These are phyloP conservation scores for Westerdykella ornata DNA, from an alignment of 2,329 filamentous ascomycete genomes.

Conservation along the genomic window DNA sequence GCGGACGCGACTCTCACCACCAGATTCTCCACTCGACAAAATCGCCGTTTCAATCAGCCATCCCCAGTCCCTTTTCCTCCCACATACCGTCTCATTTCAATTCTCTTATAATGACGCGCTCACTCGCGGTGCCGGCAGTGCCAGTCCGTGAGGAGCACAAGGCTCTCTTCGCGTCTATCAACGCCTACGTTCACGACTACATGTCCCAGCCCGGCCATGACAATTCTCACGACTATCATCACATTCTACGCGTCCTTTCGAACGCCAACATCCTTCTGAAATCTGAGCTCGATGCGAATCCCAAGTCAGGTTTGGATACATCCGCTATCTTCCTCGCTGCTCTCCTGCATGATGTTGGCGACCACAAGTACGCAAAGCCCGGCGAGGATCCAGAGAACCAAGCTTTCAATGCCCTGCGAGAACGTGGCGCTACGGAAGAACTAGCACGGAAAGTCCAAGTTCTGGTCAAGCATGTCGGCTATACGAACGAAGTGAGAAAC, in stretches of 20 bases:
- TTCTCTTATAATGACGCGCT: conserved; percentile 11
- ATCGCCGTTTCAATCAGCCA: neutral
- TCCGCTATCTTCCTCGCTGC: conserved; percentile 61
- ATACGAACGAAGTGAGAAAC: conserved; percentile 64
- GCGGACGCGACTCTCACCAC: neutral
- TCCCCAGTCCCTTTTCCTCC: neutral
- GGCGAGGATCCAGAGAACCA: conserved; percentile 53
- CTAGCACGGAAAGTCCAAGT: conserved; percentile 63
- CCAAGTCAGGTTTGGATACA: conserved; percentile 41
- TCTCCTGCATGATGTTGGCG: conserved; percentile 68
- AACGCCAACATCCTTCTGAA: conserved; percentile 61
- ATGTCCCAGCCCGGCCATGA: conserved; percentile 47
- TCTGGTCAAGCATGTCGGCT: conserved; percentile 72
- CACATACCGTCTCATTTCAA: neutral
- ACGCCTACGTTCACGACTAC: conserved; percentile 29
- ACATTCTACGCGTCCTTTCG: conserved; percentile 73
- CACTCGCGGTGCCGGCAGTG: conserved; percentile 19
- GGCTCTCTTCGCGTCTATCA: conserved; percentile 25
- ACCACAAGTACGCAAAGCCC: conserved; percentile 64
- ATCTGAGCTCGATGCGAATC: conserved; percentile 39
- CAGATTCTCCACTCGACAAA: neutral
- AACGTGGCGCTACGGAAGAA: conserved; percentile 49
- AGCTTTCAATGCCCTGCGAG: conserved; percentile 50
- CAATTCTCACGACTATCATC: conserved; percentile 79
- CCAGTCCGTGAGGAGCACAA: conserved; percentile 16